Evolutionary conservation across 805 yeast genomes (phyloP).

Genomic region (Clavispora fructus): DNA sequence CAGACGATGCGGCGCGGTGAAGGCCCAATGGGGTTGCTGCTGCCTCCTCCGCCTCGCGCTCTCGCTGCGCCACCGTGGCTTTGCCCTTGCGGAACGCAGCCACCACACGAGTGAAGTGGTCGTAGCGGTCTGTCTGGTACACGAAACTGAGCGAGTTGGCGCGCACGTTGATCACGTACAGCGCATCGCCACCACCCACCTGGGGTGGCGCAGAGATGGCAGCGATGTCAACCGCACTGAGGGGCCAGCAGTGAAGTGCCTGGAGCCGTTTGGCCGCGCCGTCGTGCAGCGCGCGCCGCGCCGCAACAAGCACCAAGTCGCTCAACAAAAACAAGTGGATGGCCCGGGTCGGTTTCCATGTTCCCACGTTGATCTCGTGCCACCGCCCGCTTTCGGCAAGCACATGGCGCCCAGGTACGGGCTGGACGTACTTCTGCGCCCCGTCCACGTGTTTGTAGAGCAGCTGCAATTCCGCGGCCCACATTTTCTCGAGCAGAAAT

Average conservation of each 20-base stretch:
- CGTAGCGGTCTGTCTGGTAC: constrained; percentile 56
- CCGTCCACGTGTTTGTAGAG: constrained; percentile 84
- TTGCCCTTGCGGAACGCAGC: constrained; percentile 57
- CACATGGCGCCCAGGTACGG: constrained; percentile 75
- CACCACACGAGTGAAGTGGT: constrained; percentile 50
- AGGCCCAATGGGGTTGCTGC: constrained; percentile 8
- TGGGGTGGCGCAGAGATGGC: constrained; percentile 29
- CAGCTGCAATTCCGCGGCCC: constrained; percentile 69
- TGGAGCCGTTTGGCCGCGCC: constrained; percentile 39
- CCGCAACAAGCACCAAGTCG: constrained; percentile 72
- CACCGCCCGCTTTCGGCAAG: constrained; percentile 76
- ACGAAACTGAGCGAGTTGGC: constrained; percentile 47
- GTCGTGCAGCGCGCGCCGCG: constrained; percentile 39
- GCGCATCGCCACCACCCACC: constrained; percentile 15
- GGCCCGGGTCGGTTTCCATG: constrained; percentile 73
- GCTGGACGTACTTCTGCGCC: constrained; percentile 74
- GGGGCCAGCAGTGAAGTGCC: constrained; percentile 77
- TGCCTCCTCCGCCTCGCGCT: constrained; percentile 20
- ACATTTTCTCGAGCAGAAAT: constrained; percentile 67
- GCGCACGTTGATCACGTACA: constrained; percentile 42
- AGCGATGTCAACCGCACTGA: constrained; percentile 51
- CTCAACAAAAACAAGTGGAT: constrained; percentile 73
- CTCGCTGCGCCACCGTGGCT: constrained; percentile 40
- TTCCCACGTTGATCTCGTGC: constrained; percentile 81
- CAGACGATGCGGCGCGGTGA: constrained; percentile 5